phyloP scores from a whole-genome alignment of 768 basidiomycete species.

The Dentipellis fragilis region DNA sequence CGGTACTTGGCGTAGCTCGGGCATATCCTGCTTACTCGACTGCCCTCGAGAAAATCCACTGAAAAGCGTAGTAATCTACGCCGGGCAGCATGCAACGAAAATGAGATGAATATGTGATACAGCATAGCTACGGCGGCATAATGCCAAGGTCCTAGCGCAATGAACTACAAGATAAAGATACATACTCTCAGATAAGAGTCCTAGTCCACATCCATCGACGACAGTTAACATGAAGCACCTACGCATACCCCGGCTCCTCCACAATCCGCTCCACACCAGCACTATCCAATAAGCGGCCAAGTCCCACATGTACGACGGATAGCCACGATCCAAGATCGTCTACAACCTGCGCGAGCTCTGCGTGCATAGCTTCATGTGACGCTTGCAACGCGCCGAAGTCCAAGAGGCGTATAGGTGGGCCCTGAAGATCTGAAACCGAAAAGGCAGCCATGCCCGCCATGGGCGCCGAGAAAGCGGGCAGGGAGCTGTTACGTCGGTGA shows the following conservation, averaged over 20 bases:
- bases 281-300: constrained; percentile 55
- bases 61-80: no score
- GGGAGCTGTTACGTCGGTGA: constrained; percentile 8
- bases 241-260: constrained; percentile 31
- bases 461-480: constrained; percentile 15
- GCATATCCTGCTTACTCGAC: no score
- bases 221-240: no score
- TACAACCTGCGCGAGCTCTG: constrained; percentile 63
- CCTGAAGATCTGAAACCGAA: constrained; percentile 16
- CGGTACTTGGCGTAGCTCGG: no score
- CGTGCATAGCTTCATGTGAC: constrained; percentile 47
- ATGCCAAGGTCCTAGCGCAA: no score
- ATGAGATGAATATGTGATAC: no score
- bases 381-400: constrained; percentile 52
- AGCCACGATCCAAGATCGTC: constrained; percentile 74
- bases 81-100: no score
- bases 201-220: no score
- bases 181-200: no score
- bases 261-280: constrained; percentile 43
- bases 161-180: no score
- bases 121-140: no score
- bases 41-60: no score
- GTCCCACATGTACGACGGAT: constrained; percentile 58
- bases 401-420: constrained; percentile 50
- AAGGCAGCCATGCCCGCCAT: constrained; percentile 3